A percentile compares a stretch with the other conserved stretches of the same genome.
phyloP scores from a whole-genome alignment of 129 eudicot species.

The Flaveria bidentis region DNA sequence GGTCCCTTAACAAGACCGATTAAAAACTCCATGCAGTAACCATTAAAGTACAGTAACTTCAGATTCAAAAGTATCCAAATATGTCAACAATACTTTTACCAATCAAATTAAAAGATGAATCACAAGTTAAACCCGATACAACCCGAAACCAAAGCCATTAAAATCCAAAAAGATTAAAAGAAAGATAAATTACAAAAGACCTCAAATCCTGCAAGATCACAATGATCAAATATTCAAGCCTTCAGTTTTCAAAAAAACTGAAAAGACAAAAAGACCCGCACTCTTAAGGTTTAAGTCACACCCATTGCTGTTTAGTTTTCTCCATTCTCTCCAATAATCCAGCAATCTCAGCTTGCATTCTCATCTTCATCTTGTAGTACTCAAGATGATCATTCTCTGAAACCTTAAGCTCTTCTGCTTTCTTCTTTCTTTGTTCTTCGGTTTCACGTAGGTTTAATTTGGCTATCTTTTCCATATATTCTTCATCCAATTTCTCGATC shows the following conservation, averaged over 20 bases:
- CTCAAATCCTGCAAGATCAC: slow-evolving; percentile 14
- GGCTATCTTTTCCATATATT: slow-evolving; percentile 59
- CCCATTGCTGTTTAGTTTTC: slow-evolving; percentile 73
- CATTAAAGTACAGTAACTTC: slow-evolving; percentile 1
- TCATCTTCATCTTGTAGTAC: slow-evolving; percentile 79
- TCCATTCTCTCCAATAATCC: slow-evolving; percentile 89
- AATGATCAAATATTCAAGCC: slow-evolving; percentile 13
- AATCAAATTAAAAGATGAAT: slow-evolving; percentile 6
- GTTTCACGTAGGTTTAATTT: slow-evolving; percentile 61
- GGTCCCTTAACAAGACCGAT: not conserved
- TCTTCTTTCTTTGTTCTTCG: slow-evolving; percentile 63
- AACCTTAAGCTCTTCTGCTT: slow-evolving; percentile 64
- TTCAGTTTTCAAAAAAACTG: not conserved
- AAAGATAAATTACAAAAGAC: not conserved
- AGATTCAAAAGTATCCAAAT: slow-evolving; percentile 18
- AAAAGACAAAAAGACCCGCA: not conserved
- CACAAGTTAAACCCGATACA: slow-evolving; percentile 12
- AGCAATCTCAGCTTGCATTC: slow-evolving; percentile 88
- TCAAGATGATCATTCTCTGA: slow-evolving; percentile 68
- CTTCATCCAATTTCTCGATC: slow-evolving; percentile 71
- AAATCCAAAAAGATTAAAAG: not conserved
- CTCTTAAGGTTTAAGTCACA: slow-evolving; percentile 11
- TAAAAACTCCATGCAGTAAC: not conserved
- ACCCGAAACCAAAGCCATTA: slow-evolving; percentile 10
- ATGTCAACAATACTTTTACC: slow-evolving; percentile 3